phyloP scores from a whole-genome alignment of 306 rosid species.

The Lagenaria siceraria region DNA sequence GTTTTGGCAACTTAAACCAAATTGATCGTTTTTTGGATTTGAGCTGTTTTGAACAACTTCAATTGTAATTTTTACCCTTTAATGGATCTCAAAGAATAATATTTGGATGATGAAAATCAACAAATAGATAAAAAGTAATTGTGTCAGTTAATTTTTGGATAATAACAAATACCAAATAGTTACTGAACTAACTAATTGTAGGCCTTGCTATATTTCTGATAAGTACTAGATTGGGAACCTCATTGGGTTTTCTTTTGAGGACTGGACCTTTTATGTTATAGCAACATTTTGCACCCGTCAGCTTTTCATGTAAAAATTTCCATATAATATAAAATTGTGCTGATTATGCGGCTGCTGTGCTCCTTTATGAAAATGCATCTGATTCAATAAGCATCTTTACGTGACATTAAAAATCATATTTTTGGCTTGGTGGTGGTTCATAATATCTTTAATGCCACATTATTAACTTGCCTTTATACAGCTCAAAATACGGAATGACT shows the following conservation, averaged over 20 bases:
- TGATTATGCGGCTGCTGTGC: background rate
- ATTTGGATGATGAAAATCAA: background rate
- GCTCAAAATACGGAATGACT: conserved; percentile 99
- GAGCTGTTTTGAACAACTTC: background rate
- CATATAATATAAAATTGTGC: background rate
- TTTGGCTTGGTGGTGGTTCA: background rate
- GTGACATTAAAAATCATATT: conserved; percentile 7
- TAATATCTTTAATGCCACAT: background rate
- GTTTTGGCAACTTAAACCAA: background rate
- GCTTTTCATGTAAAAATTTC: background rate
- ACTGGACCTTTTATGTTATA: background rate
- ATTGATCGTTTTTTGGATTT: background rate
- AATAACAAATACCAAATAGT: background rate
- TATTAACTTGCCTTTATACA: conserved; percentile 27
- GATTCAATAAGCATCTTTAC: background rate
- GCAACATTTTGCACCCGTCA: background rate
- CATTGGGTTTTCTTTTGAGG: background rate
- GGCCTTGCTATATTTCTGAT: background rate
- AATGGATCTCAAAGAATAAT: background rate
- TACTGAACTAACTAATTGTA: background rate
- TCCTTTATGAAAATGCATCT: background rate
- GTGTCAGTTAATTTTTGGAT: background rate
- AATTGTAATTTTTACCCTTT: background rate
- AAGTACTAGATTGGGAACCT: background rate
- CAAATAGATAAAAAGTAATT: background rate